phyloP scores from a whole-genome alignment of 176 grass and related monocot species.

The Phragmites australis region DNA sequence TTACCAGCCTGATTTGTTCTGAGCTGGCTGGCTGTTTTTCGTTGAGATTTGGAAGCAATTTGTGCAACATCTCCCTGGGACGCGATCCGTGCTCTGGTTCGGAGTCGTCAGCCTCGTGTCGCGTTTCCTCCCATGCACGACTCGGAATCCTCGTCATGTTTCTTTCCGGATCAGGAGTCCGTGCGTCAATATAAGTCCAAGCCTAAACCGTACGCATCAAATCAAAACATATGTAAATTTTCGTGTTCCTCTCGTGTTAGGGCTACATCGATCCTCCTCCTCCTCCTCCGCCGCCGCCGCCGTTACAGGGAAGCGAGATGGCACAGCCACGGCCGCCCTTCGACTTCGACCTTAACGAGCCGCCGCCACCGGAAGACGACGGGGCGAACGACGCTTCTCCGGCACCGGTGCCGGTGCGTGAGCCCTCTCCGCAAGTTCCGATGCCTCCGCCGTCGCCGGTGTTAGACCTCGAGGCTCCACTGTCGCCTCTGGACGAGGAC shows the following conservation, averaged over 20 bases:
- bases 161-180: conserved; percentile 14
- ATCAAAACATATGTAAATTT: no score
- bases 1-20: not conserved
- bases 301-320: not conserved
- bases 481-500: conserved; percentile 21
- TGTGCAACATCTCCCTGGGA: not conserved
- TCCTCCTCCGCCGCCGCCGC: not conserved
- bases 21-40: not conserved
- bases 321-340: not conserved
- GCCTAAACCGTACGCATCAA: conserved; percentile 6
- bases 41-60: not conserved
- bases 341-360: conserved; percentile 42
- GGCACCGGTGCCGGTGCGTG: not conserved
- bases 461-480: conserved; percentile 19
- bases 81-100: not conserved
- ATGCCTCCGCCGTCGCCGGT: not conserved
- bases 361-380: not conserved
- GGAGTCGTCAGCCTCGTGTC: not conserved
- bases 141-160: not conserved
- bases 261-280: not conserved
- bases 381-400: not conserved
- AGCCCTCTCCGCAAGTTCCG: not conserved
- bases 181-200: not conserved
- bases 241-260: not conserved
- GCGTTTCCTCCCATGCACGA: not conserved